Evolutionary conservation across 441 rosid species (phyloP).

Genomic region (Iberis amara): DNA sequence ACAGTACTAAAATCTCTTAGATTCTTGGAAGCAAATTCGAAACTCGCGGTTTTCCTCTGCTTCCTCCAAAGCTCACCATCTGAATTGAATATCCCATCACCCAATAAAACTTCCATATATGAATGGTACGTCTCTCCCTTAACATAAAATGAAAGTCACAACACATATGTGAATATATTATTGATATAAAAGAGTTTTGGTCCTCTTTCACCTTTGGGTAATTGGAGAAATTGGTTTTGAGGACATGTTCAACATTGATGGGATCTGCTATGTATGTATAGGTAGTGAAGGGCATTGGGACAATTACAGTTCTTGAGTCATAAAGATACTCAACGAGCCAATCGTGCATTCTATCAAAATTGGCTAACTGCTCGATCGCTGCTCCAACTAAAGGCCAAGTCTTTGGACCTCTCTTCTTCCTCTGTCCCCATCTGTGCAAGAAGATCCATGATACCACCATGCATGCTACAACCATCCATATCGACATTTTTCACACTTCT

Average conservation of each 20-base stretch:
- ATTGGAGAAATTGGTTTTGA: slow-evolving; percentile 75
- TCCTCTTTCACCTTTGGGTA: slow-evolving; percentile 59
- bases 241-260: slow-evolving; percentile 80
- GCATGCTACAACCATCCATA: slow-evolving; percentile 35
- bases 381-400: slow-evolving; percentile 94
- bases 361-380: slow-evolving; percentile 70
- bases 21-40: slow-evolving; percentile 94
- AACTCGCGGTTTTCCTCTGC: slow-evolving; percentile 92
- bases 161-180: background rate
- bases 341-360: slow-evolving; percentile 82
- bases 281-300: slow-evolving; percentile 83
- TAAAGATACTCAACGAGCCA: slow-evolving; percentile 77
- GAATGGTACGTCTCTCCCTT: slow-evolving; percentile 89
- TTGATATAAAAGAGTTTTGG: background rate
- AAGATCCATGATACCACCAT: slow-evolving; percentile 55
- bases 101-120: slow-evolving; percentile 89
- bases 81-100: slow-evolving; percentile 82
- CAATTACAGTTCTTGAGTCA: slow-evolving; percentile 58
- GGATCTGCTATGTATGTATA: slow-evolving; percentile 93
- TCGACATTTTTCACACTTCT: slow-evolving; percentile 31
- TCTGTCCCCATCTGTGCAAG: slow-evolving; percentile 67
- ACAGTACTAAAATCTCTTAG: slow-evolving; percentile 82
- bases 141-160: slow-evolving; percentile 2
- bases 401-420: slow-evolving; percentile 66
- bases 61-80: slow-evolving; percentile 92